These are phyloP conservation scores for Wallacemonas collosoma DNA, from an alignment of 208 protist species.

Conservation along the genomic window DNA sequence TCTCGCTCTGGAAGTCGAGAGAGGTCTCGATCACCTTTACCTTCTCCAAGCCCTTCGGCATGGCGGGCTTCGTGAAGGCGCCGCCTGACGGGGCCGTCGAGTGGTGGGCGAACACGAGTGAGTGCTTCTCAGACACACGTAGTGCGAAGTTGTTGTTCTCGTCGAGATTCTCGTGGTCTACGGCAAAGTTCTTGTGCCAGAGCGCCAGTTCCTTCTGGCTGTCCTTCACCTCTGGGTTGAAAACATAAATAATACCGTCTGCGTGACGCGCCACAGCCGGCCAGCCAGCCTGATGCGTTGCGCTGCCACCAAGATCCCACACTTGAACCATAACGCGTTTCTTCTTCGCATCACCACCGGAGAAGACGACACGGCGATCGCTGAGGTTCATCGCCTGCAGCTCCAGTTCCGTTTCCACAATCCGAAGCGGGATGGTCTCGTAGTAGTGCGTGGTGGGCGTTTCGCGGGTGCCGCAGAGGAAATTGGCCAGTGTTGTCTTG, in stretches of 20 bases:
- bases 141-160: constrained; percentile 63
- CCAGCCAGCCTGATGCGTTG: constrained; percentile 87
- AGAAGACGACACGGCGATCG: constrained; percentile 65
- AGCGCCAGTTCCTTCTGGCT: constrained; percentile 83
- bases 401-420: constrained; percentile 87
- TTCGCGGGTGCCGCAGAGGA: constrained; percentile 77
- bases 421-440: constrained; percentile 84
- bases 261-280: constrained; percentile 71
- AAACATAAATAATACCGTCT: constrained; percentile 90
- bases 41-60: constrained; percentile 82
- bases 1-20: constrained; percentile 86
- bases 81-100: constrained; percentile 44
- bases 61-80: constrained; percentile 32
- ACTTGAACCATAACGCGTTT: constrained; percentile 72
- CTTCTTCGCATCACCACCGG: constrained; percentile 47
- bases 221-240: constrained; percentile 76
- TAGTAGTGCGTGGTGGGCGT: constrained; percentile 83
- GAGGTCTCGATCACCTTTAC: constrained; percentile 81
- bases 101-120: constrained; percentile 84
- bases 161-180: constrained; percentile 71
- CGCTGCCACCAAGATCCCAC: constrained; percentile 88
- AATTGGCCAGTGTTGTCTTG: constrained; percentile 86
- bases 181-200: constrained; percentile 91
- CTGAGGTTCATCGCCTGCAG: constrained; percentile 52
- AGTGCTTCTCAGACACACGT: constrained; percentile 59